Conservation (phyloP, 306 rosid genomes). For the Cucurbita maxima region DNA sequence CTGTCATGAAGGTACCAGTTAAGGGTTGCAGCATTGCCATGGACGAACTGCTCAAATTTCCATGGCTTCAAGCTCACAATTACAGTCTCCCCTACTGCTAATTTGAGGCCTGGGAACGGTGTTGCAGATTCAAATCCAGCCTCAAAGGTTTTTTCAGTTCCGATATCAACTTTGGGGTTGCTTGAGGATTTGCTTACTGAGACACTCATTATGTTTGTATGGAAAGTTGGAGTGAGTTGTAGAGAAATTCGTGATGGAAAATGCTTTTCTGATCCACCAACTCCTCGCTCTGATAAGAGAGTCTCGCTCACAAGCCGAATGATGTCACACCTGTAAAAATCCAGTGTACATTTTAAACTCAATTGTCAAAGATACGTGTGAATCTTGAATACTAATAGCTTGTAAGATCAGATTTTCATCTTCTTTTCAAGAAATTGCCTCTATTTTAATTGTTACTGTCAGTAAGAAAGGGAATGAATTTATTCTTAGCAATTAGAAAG, state of each 20-base stretch:
- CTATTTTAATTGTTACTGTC: not conserved
- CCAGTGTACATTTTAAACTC: not conserved
- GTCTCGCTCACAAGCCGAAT: constrained; percentile 47
- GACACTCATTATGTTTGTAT: constrained; percentile 44
- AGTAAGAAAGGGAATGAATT: not conserved
- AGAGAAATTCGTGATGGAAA: constrained; percentile 73
- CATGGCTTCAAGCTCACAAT: constrained; percentile 62
- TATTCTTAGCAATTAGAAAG: not conserved
- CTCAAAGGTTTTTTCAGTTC: constrained; percentile 52
- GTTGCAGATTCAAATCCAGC: constrained; percentile 54
- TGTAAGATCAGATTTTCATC: not conserved
- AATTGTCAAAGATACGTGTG: not conserved
- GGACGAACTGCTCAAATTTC: constrained; percentile 76
- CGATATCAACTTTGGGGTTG: constrained; percentile 51
- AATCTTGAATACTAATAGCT: not conserved
- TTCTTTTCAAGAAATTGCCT: not conserved
- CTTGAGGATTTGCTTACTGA: constrained; percentile 82
- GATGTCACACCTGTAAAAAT: constrained; percentile 45
- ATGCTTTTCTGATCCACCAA: constrained; percentile 70
- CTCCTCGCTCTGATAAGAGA: constrained; percentile 57
- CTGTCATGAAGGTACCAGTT: constrained; percentile 82
- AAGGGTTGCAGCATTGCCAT: constrained; percentile 62
- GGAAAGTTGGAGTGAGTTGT: constrained; percentile 59
- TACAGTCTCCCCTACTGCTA: constrained; percentile 49
- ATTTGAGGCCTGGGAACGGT: constrained; percentile 39